These are phyloP conservation scores for Adansonia digitata DNA, from an alignment of 345 rosid genomes.

Conservation along the genomic window DNA sequence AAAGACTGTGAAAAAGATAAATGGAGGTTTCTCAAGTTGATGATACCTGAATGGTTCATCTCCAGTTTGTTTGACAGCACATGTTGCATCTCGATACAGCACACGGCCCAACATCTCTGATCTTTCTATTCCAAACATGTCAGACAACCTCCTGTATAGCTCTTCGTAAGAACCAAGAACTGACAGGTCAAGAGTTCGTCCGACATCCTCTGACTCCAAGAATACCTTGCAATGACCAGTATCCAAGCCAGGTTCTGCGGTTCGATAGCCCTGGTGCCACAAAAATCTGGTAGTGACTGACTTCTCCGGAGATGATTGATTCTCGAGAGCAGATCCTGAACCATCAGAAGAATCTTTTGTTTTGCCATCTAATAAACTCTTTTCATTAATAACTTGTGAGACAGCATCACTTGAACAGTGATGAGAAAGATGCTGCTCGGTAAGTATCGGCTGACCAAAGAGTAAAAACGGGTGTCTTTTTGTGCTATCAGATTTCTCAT, in stretches of 20 bases:
- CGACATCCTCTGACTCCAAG: slow-evolving; percentile 84
- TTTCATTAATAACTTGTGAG: slow-evolving; percentile 24
- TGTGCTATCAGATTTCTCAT: slow-evolving; percentile 41
- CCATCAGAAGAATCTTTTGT: slow-evolving; percentile 26
- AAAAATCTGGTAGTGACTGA: slow-evolving; percentile 27
- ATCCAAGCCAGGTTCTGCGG: slow-evolving; percentile 33
- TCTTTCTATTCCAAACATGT: slow-evolving; percentile 69
- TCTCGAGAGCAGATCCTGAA: slow-evolving; percentile 26
- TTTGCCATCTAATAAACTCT: slow-evolving; percentile 21
- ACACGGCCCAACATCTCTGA: slow-evolving; percentile 52
- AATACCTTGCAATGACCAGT: slow-evolving; percentile 89
- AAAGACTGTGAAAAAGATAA: background rate
- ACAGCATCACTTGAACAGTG: slow-evolving; percentile 33
- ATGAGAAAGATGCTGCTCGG: slow-evolving; percentile 53
- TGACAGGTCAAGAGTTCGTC: slow-evolving; percentile 78
- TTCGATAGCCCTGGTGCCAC: slow-evolving; percentile 39
- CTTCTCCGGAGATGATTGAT: slow-evolving; percentile 29
- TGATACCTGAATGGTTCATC: slow-evolving; percentile 85
- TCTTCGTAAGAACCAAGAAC: slow-evolving; percentile 75
- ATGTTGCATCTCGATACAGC: slow-evolving; percentile 61
- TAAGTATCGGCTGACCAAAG: slow-evolving; percentile 82
- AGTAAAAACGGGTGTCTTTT: slow-evolving; percentile 71
- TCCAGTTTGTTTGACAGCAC: slow-evolving; percentile 54
- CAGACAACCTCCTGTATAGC: slow-evolving; percentile 49
- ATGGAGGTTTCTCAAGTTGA: background rate